Percentiles rank a stretch among this genome's conserved stretches.
These are phyloP conservation scores for Neurospora sp. DNA, from an alignment of 495 filamentous ascomycete species.

Conservation along the genomic window DNA sequence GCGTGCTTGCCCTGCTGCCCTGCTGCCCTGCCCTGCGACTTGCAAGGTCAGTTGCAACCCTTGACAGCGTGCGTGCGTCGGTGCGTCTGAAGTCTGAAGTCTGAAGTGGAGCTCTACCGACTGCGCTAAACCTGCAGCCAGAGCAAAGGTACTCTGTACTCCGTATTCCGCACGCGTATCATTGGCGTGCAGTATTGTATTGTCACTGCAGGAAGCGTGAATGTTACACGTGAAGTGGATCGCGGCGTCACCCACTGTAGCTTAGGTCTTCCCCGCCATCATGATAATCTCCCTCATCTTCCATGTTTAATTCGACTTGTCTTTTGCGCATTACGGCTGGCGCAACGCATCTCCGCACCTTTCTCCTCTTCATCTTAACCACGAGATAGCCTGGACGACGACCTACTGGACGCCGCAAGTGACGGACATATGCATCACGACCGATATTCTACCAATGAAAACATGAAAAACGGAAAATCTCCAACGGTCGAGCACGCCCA, in stretches of 20 bases:
- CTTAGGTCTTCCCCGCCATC: not conserved
- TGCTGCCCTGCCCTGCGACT: not conserved
- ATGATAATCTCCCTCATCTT: not conserved
- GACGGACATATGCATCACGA: not conserved
- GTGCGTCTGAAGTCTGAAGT: not conserved
- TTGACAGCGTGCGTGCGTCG: not conserved
- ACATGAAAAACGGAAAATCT: not conserved
- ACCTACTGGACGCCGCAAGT: not conserved
- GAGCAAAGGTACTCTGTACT: not conserved
- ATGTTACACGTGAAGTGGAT: not conserved
- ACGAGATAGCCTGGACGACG: not conserved
- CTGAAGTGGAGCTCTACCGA: not conserved
- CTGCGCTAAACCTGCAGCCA: not conserved
- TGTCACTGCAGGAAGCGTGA: not conserved
- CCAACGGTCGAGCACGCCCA: not conserved
- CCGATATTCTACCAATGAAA: not conserved
- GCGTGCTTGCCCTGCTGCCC: not conserved
- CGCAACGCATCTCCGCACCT: not conserved
- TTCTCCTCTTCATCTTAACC: not conserved
- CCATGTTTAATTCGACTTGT: not conserved
- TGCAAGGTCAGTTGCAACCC: not conserved
- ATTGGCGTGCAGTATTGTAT: not conserved
- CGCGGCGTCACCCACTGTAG: not conserved
- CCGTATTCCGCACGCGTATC: not conserved
- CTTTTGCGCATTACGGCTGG: not conserved